Evolutionary conservation across 208 protist species (phyloP), one percentile per base, ranked within the genome.

Genomic region (Leishmania mexicana): DNA sequence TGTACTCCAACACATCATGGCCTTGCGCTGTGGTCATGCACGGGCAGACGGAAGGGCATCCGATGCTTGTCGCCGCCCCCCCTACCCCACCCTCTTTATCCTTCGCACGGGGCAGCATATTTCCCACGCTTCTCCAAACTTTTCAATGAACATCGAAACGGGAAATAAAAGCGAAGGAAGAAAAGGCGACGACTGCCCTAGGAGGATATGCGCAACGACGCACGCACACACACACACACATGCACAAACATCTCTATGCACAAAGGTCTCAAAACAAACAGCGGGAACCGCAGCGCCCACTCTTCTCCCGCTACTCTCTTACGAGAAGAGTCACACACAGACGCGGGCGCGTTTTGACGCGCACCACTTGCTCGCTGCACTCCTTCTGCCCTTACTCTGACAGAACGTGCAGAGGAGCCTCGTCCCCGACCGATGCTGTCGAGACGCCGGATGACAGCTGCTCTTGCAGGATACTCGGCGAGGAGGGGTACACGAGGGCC

Each of bases 391-490:
- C 21, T 38, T 49, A n/a, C 28, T 53, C 31, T 6, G 75, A 60
- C 8, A 85, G 17, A 0, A 81, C 70, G 3, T 7, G 77, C 40
- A 74, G 64, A 4, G 42, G 70, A 21, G 45, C 5, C 24, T 78
- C 77, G 3, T 81, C 77, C 11, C 58, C 67, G 24, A n/a, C 31
- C 47, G 60, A 40, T 28, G 77, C 62, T 4, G 70, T 31, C 7
- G 82, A 85, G 49, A 62, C 76, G 28, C 60, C 72, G 40, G 77
- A 75, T 24, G 60, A 81, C 8, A 57, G 45, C 54, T 79, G 58
- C 71, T 85, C 82, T 10, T 81, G 71, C 51, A 81, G 45, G 5
- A 85, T 81, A 68, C 82, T 81, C 45, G 82, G 82, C 42, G 82
- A 85, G 35, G 77, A 68, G 15, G 77, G 82, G 54, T 81, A 67